Evolutionary conservation across 805 yeast genomes (phyloP).

Genomic region (Hagleromyces aurorensis): DNA sequence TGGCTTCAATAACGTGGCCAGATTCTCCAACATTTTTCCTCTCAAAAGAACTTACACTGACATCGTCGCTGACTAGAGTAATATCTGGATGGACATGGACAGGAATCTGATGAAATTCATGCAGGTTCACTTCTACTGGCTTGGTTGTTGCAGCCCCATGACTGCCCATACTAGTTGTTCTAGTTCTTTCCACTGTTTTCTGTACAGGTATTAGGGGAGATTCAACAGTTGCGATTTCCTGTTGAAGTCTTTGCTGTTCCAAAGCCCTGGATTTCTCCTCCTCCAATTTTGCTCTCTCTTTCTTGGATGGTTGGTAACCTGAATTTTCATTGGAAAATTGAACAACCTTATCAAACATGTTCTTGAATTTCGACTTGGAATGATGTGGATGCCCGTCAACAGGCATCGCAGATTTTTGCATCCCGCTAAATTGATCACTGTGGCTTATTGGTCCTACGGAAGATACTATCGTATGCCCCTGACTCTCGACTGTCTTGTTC

Average conservation of each 20-base stretch:
- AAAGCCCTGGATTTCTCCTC: slow-evolving; percentile 1
- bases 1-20: too few species aligned
- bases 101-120: too few species aligned
- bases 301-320: slow-evolving; percentile 26
- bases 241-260: background rate
- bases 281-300: slow-evolving; percentile 5
- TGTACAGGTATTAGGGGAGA: background rate
- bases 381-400: background rate
- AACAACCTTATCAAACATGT: slow-evolving; percentile 24
- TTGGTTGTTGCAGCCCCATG: slow-evolving; percentile 17
- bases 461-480: too few species aligned
- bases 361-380: slow-evolving; percentile 17
- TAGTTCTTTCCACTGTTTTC: slow-evolving; percentile 2
- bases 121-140: slow-evolving; percentile 14
- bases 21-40: too few species aligned
- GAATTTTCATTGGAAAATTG: slow-evolving; percentile 30
- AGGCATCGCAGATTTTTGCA: background rate
- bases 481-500: too few species aligned
- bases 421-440: background rate
- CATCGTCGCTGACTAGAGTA: too few species aligned
- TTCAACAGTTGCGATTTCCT: background rate
- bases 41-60: too few species aligned
- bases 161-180: slow-evolving; percentile 1
- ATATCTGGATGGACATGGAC: too few species aligned
- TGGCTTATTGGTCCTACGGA: slow-evolving; percentile 1